These are phyloP conservation scores for Penicillium janthinellum DNA, from an alignment of 2,329 filamentous ascomycete genomes.

Conservation along the genomic window DNA sequence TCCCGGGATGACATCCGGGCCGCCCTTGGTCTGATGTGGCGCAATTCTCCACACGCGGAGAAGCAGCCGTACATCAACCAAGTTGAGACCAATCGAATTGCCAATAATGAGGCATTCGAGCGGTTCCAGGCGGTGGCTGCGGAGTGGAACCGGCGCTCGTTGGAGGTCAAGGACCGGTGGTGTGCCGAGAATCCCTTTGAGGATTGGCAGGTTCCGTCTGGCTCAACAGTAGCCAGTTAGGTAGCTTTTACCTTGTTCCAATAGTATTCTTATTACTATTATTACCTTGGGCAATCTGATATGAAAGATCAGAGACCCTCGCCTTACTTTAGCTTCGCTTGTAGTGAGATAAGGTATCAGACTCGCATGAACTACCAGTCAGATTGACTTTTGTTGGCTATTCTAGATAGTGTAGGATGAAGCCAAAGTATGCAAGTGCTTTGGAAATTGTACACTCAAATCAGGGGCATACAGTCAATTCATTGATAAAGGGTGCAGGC, in stretches of 20 bases:
- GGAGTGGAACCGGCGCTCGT: slow-evolving; percentile 47
- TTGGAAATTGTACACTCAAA: background rate
- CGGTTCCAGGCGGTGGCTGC: slow-evolving; percentile 72
- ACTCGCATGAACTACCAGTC: background rate
- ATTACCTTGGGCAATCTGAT: background rate
- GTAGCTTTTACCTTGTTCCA: background rate
- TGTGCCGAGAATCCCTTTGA: slow-evolving; percentile 41
- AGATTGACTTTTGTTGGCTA: background rate
- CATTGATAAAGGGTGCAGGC: background rate
- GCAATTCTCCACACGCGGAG: slow-evolving; percentile 68
- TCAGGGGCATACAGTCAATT: background rate
- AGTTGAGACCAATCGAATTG: slow-evolving; percentile 69
- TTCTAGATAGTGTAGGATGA: background rate
- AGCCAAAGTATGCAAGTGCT: background rate
- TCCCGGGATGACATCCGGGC: slow-evolving; percentile 74
- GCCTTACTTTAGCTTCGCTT: background rate
- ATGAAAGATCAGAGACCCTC: background rate
- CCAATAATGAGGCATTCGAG: slow-evolving; percentile 63
- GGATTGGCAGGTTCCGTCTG: slow-evolving; percentile 26
- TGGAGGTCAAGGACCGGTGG: slow-evolving; percentile 46
- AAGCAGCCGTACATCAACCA: slow-evolving; percentile 77
- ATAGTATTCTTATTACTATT: background rate
- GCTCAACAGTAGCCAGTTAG: background rate
- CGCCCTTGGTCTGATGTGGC: slow-evolving; percentile 90
- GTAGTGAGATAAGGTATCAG: background rate